Evolutionary conservation across 2,329 filamentous ascomycete species (phyloP).

Genomic region (Parafenestella ontariensis): DNA sequence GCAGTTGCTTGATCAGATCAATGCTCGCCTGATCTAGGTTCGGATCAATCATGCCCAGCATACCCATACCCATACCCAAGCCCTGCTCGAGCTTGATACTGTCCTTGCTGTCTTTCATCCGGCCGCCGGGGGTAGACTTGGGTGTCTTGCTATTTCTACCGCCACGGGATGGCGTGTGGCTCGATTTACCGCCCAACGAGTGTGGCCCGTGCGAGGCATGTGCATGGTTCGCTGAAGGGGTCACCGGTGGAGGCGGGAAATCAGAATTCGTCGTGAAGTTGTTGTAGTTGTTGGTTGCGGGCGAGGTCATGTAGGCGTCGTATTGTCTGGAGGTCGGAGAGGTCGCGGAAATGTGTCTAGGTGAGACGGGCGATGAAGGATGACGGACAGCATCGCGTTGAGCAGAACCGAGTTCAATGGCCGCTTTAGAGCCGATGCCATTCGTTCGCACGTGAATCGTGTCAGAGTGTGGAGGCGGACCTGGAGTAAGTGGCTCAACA

Average conservation of each 20-base stretch:
- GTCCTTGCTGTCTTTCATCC: slow-evolving; percentile 28
- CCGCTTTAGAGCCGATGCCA: slow-evolving; percentile 13
- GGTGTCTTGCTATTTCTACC: slow-evolving; percentile 36
- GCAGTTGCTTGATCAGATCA: slow-evolving; percentile 40
- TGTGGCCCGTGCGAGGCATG: slow-evolving; percentile 10
- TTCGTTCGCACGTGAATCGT: slow-evolving; percentile 18
- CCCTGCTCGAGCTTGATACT: slow-evolving; percentile 36
- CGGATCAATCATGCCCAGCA: slow-evolving; percentile 30
- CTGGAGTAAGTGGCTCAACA: slow-evolving; percentile 38
- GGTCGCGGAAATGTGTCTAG: slow-evolving; percentile 15
- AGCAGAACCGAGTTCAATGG: not conserved
- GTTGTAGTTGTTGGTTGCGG: slow-evolving; percentile 25
- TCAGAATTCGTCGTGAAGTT: slow-evolving; percentile 32
- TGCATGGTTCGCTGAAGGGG: slow-evolving; percentile 12
- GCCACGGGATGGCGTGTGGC: slow-evolving; percentile 26
- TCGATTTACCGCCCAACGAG: slow-evolving; percentile 27
- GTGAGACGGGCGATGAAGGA: slow-evolving; percentile 31
- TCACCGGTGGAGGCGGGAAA: slow-evolving; percentile 28
- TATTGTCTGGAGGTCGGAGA: slow-evolving; percentile 13
- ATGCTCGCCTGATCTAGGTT: slow-evolving; percentile 35
- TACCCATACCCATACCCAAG: slow-evolving; percentile 20
- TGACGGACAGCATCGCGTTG: slow-evolving; percentile 16
- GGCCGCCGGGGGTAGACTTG: slow-evolving; percentile 34
- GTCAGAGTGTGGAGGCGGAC: slow-evolving; percentile 17
- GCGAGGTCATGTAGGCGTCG: slow-evolving; percentile 11